A percentile compares a stretch with the other conserved stretches of the same genome.
Conservation (phyloP, 1,139 yeast species). For the Lodderomyces elongisporus region DNA sequence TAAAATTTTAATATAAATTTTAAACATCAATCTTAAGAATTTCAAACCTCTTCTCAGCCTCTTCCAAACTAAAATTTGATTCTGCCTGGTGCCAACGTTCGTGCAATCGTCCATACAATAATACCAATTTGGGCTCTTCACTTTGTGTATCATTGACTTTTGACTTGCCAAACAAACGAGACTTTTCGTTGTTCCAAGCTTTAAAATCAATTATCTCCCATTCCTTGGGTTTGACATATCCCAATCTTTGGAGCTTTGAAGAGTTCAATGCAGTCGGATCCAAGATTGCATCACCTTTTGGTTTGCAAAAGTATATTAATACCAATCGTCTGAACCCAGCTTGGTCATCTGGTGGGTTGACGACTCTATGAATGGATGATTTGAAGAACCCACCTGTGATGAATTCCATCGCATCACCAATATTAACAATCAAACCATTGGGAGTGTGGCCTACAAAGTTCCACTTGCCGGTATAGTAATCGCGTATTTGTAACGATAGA, state of each 20-base stretch:
- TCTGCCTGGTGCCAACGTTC: slow-evolving; percentile 35
- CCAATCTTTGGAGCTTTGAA: slow-evolving; percentile 30
- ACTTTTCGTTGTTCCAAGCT: slow-evolving; percentile 39
- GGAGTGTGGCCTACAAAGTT: slow-evolving; percentile 44
- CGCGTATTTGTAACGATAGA: slow-evolving; percentile 45
- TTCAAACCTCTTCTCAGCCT: slow-evolving; percentile 16
- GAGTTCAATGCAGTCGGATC: slow-evolving; percentile 39
- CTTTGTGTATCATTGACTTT: slow-evolving; percentile 24
- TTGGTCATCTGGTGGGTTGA: slow-evolving; percentile 44
- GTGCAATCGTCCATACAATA: slow-evolving; percentile 33
- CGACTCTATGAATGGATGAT: slow-evolving; percentile 43
- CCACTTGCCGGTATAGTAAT: slow-evolving; percentile 44
- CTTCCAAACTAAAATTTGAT: slow-evolving; percentile 14
- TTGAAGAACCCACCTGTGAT: slow-evolving; percentile 47
- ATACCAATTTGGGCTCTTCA: slow-evolving; percentile 35
- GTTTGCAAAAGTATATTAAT: slow-evolving; percentile 33
- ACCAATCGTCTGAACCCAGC: slow-evolving; percentile 32
- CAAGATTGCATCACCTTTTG: slow-evolving; percentile 24
- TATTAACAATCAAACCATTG: slow-evolving; percentile 41
- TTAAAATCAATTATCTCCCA: slow-evolving; percentile 32
- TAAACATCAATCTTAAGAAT: slow-evolving; percentile 12
- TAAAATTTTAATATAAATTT: too few relatives aligned
- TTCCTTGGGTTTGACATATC: slow-evolving; percentile 26
- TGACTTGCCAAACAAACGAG: slow-evolving; percentile 35
- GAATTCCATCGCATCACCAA: slow-evolving; percentile 47